These are phyloP conservation scores for Golubevia sp. DNA, from an alignment of 1,284 basidiomycete species.

Conservation along the genomic window DNA sequence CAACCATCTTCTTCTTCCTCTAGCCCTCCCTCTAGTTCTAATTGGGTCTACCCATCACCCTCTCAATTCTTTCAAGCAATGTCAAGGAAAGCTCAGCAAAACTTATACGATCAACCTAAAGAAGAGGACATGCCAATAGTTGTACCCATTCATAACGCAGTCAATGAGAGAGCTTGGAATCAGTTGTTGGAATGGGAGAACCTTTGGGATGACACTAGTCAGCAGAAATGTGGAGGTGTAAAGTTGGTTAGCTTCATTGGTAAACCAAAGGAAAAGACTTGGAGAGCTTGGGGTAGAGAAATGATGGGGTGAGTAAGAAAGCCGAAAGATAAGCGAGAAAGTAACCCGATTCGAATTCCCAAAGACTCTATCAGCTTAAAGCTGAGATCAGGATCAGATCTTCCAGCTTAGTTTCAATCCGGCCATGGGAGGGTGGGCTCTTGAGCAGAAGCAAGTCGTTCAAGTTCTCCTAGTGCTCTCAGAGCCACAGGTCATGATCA, in stretches of 20 bases:
- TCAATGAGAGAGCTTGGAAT: constrained; percentile 94
- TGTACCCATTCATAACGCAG: constrained; percentile 98
- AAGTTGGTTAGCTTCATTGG: constrained; percentile 81
- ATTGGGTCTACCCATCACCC: constrained; percentile 99
- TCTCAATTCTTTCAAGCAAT: constrained; percentile 95
- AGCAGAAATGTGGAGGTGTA: constrained; percentile 78
- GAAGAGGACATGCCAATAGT: constrained; percentile 89
- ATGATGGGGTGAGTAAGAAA: constrained; percentile 76
- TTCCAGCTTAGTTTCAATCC: too few species aligned
- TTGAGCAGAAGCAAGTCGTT: too few species aligned
- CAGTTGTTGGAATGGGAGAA: constrained; percentile 88
- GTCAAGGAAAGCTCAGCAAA: constrained; percentile 83
- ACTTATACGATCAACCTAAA: constrained; percentile 63
- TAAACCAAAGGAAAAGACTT: constrained; percentile 65
- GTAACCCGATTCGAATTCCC: too few species aligned
- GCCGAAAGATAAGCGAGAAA: too few species aligned
- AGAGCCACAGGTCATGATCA: too few species aligned
- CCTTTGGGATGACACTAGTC: constrained; percentile 63
- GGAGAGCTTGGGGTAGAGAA: constrained; percentile 80
- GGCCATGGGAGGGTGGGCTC: too few species aligned
- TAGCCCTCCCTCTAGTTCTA: constrained; percentile 48
- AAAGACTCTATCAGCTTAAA: too few species aligned
- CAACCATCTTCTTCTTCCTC: constrained; percentile 2
- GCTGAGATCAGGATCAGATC: too few species aligned
- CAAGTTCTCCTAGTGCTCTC: too few species aligned